phyloP scores from a whole-genome alignment of 768 basidiomycete species.

The Neoboletus brunneissimus region DNA sequence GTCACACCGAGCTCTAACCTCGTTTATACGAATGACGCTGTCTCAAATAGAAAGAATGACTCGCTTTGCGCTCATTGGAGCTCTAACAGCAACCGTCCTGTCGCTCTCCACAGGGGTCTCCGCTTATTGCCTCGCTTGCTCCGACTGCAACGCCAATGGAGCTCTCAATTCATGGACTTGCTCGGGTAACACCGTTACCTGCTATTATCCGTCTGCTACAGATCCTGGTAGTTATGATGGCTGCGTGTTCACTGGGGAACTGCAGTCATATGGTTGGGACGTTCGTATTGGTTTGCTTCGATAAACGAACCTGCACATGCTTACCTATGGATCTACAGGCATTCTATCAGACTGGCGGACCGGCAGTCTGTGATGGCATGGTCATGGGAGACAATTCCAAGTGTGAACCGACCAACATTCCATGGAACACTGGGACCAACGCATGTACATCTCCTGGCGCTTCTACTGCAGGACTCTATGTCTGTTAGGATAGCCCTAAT shows the following conservation, averaged over 20 bases:
- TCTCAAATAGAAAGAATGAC: background rate
- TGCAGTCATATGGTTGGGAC: background rate
- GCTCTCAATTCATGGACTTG: slow-evolving; percentile 10
- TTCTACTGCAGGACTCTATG: too few species aligned
- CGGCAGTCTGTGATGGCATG: background rate
- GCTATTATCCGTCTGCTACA: slow-evolving; percentile 2
- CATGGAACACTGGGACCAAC: background rate
- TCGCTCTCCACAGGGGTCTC: background rate
- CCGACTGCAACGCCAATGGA: background rate
- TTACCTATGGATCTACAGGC: background rate
- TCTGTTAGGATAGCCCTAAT: too few species aligned
- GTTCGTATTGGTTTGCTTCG: background rate
- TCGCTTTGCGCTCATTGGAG: background rate
- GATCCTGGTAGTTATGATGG: background rate
- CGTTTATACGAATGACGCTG: background rate
- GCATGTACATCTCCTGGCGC: background rate
- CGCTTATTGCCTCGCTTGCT: slow-evolving; percentile 1
- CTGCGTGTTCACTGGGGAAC: background rate
- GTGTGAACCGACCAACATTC: slow-evolving; percentile 1
- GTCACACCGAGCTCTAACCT: background rate
- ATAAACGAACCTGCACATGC: background rate
- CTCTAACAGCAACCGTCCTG: background rate
- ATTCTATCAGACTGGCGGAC: background rate
- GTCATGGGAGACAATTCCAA: background rate
- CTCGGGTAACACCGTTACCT: background rate